Conservation (phyloP, 1,284 basidiomycete species). For the Cryptococcus maquisensis region DNA sequence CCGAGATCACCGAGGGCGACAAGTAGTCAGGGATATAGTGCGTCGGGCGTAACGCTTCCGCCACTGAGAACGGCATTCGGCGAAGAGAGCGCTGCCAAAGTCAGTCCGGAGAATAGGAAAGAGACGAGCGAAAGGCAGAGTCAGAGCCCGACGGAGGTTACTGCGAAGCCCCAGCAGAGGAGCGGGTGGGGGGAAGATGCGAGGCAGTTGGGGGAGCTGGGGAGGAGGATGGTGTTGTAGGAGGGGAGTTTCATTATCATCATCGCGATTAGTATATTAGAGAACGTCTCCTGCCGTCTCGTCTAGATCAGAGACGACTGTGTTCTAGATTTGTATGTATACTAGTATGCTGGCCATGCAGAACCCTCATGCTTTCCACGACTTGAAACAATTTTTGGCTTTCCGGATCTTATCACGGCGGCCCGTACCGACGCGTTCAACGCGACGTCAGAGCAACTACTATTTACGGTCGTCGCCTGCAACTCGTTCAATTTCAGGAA, state of each 20-base stretch:
- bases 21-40: too few relatives aligned
- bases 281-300: neutral
- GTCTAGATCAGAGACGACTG: neutral
- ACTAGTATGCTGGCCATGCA: neutral
- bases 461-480: too few relatives aligned
- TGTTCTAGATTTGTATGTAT: too few relatives aligned
- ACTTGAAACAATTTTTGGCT: too few relatives aligned
- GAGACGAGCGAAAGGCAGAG: neutral
- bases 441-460: too few relatives aligned
- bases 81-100: neutral
- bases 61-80: constrained; percentile 25
- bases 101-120: neutral
- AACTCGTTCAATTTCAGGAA: too few relatives aligned
- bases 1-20: too few relatives aligned
- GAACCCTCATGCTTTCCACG: too few relatives aligned
- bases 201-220: constrained; percentile 16
- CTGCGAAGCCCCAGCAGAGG: constrained; percentile 3
- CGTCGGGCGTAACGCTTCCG: constrained; percentile 21
- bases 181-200: constrained; percentile 13
- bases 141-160: constrained; percentile 3
- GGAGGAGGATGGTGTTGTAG: constrained; percentile 13
- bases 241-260: too few relatives aligned
- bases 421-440: too few relatives aligned
- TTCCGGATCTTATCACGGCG: too few relatives aligned
- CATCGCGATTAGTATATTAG: neutral